These are phyloP conservation scores for Fusarium goolgardi DNA, from an alignment of 2,329 filamentous ascomycete species.

Conservation along the genomic window DNA sequence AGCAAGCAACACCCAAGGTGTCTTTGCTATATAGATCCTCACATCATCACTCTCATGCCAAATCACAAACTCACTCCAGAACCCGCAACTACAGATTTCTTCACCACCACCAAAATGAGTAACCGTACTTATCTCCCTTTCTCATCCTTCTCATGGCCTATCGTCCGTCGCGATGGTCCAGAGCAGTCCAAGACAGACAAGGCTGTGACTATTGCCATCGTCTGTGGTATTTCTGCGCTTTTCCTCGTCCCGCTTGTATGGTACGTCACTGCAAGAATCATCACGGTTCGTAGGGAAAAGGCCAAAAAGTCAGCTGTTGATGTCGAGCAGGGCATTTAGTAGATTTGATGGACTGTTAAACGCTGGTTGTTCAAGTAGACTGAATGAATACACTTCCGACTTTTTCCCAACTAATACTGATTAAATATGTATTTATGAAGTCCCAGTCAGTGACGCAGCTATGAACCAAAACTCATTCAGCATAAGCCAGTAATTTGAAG, in stretches of 20 bases:
- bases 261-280: background rate
- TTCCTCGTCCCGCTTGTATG: conserved; percentile 18
- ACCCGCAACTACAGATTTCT: background rate
- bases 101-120: conserved; percentile 9
- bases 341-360: background rate
- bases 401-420: background rate
- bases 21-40: background rate
- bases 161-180: conserved; percentile 1
- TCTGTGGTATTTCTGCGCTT: conserved; percentile 15
- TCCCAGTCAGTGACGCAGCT: background rate
- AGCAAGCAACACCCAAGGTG: background rate
- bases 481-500: no score
- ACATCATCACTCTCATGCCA: background rate
- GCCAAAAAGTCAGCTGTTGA: background rate
- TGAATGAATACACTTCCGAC: background rate
- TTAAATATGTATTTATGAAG: background rate
- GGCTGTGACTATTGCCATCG: conserved; percentile 5
- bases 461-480: no score
- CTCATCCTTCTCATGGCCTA: conserved; percentile 22
- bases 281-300: background rate
- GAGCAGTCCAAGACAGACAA: conserved; percentile 3
- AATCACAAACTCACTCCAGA: background rate
- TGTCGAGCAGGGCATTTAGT: background rate
- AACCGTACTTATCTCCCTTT: conserved; percentile 3
- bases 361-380: background rate